A percentile compares a stretch with the other conserved stretches of the same genome.
phyloP scores from a whole-genome alignment of 2,329 filamentous ascomycete genomes.

The Phaeosphaeria sp. region DNA sequence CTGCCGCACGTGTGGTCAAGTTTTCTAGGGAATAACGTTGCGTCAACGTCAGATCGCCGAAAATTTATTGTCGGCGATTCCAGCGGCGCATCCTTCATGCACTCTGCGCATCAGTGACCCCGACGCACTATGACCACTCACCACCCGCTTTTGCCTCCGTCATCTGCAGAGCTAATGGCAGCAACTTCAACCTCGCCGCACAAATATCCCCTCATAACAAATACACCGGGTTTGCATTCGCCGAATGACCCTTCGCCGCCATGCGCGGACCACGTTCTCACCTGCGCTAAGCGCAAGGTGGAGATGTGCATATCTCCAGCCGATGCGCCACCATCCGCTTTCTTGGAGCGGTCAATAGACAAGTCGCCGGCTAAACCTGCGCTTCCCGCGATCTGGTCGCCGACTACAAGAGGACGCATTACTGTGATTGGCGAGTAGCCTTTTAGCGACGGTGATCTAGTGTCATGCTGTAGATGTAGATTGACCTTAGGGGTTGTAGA shows the following conservation, averaged over 20 bases:
- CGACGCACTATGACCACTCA: not conserved
- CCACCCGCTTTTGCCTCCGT: not conserved
- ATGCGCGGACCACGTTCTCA: slow-evolving; percentile 20
- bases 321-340: slow-evolving; percentile 17
- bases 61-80: not conserved
- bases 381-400: slow-evolving; percentile 20
- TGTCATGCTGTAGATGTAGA: not conserved
- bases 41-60: not conserved
- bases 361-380: slow-evolving; percentile 15
- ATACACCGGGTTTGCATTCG: slow-evolving; percentile 6
- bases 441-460: slow-evolving; percentile 15
- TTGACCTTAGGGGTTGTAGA: slow-evolving; percentile 4
- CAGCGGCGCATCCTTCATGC: not conserved
- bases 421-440: slow-evolving; percentile 16
- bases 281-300: slow-evolving; percentile 14
- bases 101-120: not conserved
- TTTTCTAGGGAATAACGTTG: not conserved
- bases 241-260: slow-evolving; percentile 15
- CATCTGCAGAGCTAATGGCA: not conserved
- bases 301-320: slow-evolving; percentile 11
- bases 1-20: not conserved
- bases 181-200: slow-evolving; percentile 4
- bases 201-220: slow-evolving; percentile 5
- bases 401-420: slow-evolving; percentile 17
- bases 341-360: slow-evolving; percentile 2